Conservation (phyloP, 2,329 filamentous ascomycete genomes). For the Furcasterigmium furcatum region DNA sequence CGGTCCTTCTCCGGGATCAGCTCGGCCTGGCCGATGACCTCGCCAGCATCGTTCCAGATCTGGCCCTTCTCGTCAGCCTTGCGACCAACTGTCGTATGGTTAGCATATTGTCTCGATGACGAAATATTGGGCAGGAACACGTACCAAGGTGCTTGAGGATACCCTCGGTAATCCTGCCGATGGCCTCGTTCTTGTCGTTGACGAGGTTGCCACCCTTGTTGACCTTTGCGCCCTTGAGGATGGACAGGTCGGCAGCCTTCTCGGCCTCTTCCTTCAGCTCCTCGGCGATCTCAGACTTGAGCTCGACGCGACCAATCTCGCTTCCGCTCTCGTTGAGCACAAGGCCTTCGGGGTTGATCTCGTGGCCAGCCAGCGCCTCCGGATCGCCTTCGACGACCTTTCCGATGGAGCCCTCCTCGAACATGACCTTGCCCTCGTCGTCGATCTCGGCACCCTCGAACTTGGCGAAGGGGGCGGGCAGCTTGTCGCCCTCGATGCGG, state of each 20-base stretch:
- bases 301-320: conserved; percentile 27
- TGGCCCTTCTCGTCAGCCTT: conserved; percentile 64
- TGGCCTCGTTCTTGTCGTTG: conserved; percentile 45
- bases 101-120: no score
- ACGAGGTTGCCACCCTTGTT: conserved; percentile 59
- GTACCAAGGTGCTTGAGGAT: conserved; percentile 53
- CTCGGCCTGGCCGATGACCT: conserved; percentile 65
- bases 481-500: conserved; percentile 8
- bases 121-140: no score
- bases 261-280: conserved; percentile 20
- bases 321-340: conserved; percentile 31
- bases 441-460: conserved; percentile 29
- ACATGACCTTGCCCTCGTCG: conserved; percentile 32
- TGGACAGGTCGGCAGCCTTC: conserved; percentile 36
- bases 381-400: conserved; percentile 33
- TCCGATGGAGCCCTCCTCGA: conserved; percentile 29
- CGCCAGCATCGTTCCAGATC: conserved; percentile 68
- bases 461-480: conserved; percentile 26
- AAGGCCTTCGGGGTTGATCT: conserved; percentile 30
- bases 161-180: conserved; percentile 63
- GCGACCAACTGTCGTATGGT: conserved; percentile 41
- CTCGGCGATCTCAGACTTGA: conserved; percentile 24
- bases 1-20: conserved; percentile 55
- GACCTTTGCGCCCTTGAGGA: conserved; percentile 51
- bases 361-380: conserved; percentile 28